phyloP scores from a whole-genome alignment of 208 protist species.

The Strigomonas galati region DNA sequence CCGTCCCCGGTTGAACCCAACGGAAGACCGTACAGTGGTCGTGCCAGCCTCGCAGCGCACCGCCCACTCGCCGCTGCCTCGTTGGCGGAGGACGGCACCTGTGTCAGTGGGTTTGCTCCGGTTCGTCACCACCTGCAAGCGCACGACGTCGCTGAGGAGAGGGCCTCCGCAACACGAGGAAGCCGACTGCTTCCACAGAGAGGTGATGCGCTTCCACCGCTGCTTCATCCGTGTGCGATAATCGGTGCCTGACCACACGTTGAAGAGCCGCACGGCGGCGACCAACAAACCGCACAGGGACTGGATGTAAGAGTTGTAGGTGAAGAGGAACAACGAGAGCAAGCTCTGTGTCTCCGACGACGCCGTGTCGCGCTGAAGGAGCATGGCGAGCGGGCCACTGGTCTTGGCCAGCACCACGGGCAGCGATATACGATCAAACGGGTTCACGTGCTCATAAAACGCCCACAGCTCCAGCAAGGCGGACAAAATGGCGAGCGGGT shows the following conservation, averaged over 20 bases:
- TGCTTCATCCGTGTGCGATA: constrained; percentile 33
- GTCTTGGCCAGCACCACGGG: constrained; percentile 68
- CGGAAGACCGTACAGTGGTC: constrained; percentile 49
- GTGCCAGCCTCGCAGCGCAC: constrained; percentile 25
- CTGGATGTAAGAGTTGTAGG: constrained; percentile 68
- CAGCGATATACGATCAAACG: constrained; percentile 60
- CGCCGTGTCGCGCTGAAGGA: constrained; percentile 36
- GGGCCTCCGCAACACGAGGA: not conserved
- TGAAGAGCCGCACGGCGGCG: constrained; percentile 53
- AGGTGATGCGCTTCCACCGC: constrained; percentile 44
- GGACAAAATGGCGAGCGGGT: constrained; percentile 54
- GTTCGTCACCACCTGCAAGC: not conserved
- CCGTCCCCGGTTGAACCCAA: constrained; percentile 68
- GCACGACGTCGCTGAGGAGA: not conserved
- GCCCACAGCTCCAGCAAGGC: constrained; percentile 66
- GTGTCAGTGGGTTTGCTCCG: not conserved
- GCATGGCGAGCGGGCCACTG: constrained; percentile 50
- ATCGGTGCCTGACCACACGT: constrained; percentile 47
- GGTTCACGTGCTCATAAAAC: constrained; percentile 40
- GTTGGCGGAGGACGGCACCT: not conserved
- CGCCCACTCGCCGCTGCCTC: constrained; percentile 24
- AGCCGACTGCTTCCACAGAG: constrained; percentile 36
- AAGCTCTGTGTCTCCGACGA: constrained; percentile 23
- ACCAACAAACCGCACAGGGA: constrained; percentile 52
- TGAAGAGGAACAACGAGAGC: constrained; percentile 38